Evolutionary conservation across 148 eudicot species (phyloP), one percentile per base, ranked within the genome.

Genomic region (Pharnaceum exiguum): DNA sequence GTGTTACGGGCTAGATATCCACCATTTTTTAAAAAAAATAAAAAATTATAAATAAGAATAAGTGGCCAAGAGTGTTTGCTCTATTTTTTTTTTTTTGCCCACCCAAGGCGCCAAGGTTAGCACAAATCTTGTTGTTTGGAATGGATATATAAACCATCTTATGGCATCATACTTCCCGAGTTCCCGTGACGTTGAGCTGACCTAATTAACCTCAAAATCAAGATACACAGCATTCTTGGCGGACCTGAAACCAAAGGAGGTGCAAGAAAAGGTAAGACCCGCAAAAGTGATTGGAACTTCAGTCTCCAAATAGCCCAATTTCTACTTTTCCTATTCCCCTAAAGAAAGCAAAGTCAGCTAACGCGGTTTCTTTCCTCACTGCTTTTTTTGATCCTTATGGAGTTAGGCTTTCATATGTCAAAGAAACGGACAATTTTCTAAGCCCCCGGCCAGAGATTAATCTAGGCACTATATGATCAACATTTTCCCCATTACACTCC

Each of bases 271-370:
- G 35, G 16, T n/a, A n/a, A n/a, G n/a, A n/a, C n/a, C n/a, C n/a
- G n/a, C 11, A 11, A 6, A 23, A 65, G 36, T 30, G 36, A n/a
- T 55, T 65, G 62, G 57, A 56, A 56, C 18, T 37, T 56, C 31
- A 22, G 8, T 23, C 48, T n/a, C n/a, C n/a, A n/a, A n/a, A 26
- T 24, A 21, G 16, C 49, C 45, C 42, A 29, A 67, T 51, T 33
- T 26, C 37, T 16, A 52, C 28, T 48, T 38, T 21, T 46, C 5
- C 22, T 59, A 36, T 46, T 21, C 13, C 13, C 32, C 45, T 15
- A 48, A 48, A 25, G 5, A 54, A 69, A 38, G 58, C 29, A 47
- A 69, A 62, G 73, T 69, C 68, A 62, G 73, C 73, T 48, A 69
- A 69, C 63, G 50, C 73, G 73, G 45, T 69, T 55, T 31, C 49